Percentiles rank a stretch among this genome's conserved stretches.
Evolutionary conservation across 148 eudicot species (phyloP).

Genomic region (Beta vulgaris): DNA sequence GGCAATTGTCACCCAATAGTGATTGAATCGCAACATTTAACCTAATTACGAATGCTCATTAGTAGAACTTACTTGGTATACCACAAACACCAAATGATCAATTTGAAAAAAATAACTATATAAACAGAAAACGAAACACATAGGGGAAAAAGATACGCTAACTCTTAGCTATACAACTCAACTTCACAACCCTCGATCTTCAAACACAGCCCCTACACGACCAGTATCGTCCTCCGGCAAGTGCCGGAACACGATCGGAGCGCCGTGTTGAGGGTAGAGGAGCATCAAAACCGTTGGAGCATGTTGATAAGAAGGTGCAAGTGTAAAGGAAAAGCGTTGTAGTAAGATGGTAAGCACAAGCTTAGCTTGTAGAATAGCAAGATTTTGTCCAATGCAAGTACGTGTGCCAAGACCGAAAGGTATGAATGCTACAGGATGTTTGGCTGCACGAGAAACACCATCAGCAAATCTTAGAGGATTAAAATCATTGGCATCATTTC

Average conservation of each 20-base stretch:
- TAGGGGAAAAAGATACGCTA: background rate
- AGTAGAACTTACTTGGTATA: conserved; percentile 4
- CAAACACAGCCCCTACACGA: background rate
- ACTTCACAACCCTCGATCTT: conserved; percentile 23
- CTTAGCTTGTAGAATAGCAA: conserved; percentile 77
- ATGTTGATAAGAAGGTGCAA: conserved; percentile 74
- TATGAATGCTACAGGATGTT: conserved; percentile 78
- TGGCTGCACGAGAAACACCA: conserved; percentile 81
- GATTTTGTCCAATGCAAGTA: conserved; percentile 84
- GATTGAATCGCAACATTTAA: background rate
- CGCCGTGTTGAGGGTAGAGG: conserved; percentile 84
- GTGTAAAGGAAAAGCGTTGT: conserved; percentile 59
- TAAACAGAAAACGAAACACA: conserved; percentile 21
- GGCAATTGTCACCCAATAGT: background rate
- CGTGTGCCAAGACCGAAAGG: conserved; percentile 86
- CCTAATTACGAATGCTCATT: conserved; percentile 9
- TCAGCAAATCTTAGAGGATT: conserved; percentile 68
- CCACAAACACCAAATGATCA: background rate
- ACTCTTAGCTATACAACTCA: conserved; percentile 5
- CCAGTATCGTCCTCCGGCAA: conserved; percentile 17
- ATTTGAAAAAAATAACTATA: conserved; percentile 9
- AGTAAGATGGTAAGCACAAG: conserved; percentile 62
- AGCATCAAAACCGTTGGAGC: conserved; percentile 87
- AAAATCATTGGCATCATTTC: conserved; percentile 68
- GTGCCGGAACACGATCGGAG: conserved; percentile 63